These are phyloP conservation scores for Sporobolomyces phaffii DNA, from an alignment of 768 basidiomycete species.

Conservation along the genomic window DNA sequence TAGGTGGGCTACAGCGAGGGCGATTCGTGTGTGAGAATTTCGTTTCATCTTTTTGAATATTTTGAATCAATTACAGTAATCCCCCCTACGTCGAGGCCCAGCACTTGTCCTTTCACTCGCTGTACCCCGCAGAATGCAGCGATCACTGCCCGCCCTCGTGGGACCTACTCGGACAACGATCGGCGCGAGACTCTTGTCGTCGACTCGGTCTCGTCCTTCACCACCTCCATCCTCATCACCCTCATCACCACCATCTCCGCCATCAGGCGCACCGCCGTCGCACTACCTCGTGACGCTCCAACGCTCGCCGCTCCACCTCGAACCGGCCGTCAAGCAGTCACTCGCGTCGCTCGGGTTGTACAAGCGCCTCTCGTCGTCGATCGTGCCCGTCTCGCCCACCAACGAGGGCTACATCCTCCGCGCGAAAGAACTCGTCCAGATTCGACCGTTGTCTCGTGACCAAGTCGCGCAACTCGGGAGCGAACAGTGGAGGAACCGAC, in stretches of 20 bases:
- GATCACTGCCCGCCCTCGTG: not conserved
- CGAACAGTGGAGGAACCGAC: conserved; percentile 19
- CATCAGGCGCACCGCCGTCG: not conserved
- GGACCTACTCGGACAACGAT: not conserved
- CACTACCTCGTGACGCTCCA: conserved; percentile 39
- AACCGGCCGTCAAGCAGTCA: not conserved
- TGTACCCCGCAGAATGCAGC: not conserved
- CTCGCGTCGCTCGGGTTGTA: conserved; percentile 27
- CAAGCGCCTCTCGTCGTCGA: conserved; percentile 30
- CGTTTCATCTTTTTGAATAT: no score
- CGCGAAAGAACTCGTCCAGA: conserved; percentile 33
- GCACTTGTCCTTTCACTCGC: no score
- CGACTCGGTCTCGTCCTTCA: not conserved
- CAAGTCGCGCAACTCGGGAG: not conserved
- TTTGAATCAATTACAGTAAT: no score
- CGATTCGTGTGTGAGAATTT: no score
- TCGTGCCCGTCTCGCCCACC: conserved; percentile 25
- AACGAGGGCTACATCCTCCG: conserved; percentile 30
- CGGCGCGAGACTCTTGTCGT: no score
- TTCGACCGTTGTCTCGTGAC: not conserved
- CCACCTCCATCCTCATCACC: not conserved
- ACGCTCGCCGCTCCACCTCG: conserved; percentile 35
- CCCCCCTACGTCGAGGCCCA: no score
- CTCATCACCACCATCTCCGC: not conserved
- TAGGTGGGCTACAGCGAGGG: not conserved